Evolutionary conservation across 768 basidiomycete species (phyloP).

Genomic region (Leccinum boreale): DNA sequence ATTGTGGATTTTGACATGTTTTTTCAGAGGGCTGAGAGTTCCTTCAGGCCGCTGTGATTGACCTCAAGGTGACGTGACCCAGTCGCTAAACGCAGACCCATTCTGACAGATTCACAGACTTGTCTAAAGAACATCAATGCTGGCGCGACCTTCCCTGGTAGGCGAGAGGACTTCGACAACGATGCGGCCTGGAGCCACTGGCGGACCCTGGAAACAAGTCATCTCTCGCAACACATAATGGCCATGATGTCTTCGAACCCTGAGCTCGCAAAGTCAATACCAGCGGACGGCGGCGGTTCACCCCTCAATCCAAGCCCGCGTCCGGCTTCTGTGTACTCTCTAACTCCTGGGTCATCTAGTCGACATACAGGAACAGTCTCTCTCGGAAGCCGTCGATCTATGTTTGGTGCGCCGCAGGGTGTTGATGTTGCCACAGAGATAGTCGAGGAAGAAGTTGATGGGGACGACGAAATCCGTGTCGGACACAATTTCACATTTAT

Average conservation of each 20-base stretch:
- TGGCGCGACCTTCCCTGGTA: constrained; percentile 80
- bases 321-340: constrained; percentile 57
- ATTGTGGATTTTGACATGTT: not conserved
- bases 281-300: constrained; percentile 41
- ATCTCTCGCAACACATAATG: constrained; percentile 82
- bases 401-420: constrained; percentile 36
- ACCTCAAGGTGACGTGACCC: constrained; percentile 65
- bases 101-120: constrained; percentile 40
- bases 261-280: constrained; percentile 75
- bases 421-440: constrained; percentile 33
- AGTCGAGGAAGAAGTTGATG: constrained; percentile 42
- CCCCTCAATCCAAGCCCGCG: constrained; percentile 36
- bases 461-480: constrained; percentile 67
- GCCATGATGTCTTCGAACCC: constrained; percentile 85
- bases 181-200: constrained; percentile 84
- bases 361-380: constrained; percentile 60
- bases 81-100: not conserved
- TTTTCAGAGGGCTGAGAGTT: constrained; percentile 1
- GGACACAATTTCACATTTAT: constrained; percentile 87
- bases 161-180: constrained; percentile 80
- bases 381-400: constrained; percentile 65
- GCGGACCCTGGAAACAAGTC: constrained; percentile 76
- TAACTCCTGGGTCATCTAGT: constrained; percentile 33
- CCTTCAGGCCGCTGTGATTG: constrained; percentile 72
- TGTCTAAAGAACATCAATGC: constrained; percentile 91